A percentile compares a stretch with the other conserved stretches of the same genome.
Conservation (phyloP, 306 rosid species). For the Cucurbita maxima region DNA sequence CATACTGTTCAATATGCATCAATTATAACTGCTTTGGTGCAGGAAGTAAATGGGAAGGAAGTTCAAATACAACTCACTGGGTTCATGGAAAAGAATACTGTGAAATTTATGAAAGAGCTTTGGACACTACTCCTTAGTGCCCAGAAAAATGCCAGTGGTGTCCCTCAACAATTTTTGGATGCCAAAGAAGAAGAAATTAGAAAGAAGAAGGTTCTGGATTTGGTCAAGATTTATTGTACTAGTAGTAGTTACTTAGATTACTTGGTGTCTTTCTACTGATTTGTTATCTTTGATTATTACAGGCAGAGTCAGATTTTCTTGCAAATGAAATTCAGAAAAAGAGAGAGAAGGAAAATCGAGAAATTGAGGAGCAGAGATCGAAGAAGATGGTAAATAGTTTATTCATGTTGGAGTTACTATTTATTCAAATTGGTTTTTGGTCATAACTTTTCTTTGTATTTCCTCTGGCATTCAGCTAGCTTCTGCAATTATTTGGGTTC, state of each 20-base stretch:
- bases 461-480: slow-evolving; percentile 93
- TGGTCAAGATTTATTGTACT: not conserved
- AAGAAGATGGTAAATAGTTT: slow-evolving; percentile 68
- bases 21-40: slow-evolving; percentile 12
- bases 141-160: slow-evolving; percentile 80
- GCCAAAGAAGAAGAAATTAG: slow-evolving; percentile 79
- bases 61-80: slow-evolving; percentile 91
- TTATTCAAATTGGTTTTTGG: slow-evolving; percentile 40
- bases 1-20: not conserved
- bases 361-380: slow-evolving; percentile 47
- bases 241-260: not conserved
- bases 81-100: slow-evolving; percentile 93
- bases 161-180: slow-evolving; percentile 95
- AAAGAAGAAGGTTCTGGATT: slow-evolving; percentile 53
- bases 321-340: slow-evolving; percentile 73
- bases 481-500: slow-evolving; percentile 99
- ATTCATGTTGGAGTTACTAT: slow-evolving; percentile 59
- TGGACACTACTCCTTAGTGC: slow-evolving; percentile 90
- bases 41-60: slow-evolving; percentile 85
- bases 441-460: slow-evolving; percentile 78
- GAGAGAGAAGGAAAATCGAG: slow-evolving; percentile 70
- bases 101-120: slow-evolving; percentile 93
- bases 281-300: slow-evolving; percentile 14
- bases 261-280: not conserved
- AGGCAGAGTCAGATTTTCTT: slow-evolving; percentile 76